Conservation (phyloP, 331 rosid species). For the Quercus lobata region DNA sequence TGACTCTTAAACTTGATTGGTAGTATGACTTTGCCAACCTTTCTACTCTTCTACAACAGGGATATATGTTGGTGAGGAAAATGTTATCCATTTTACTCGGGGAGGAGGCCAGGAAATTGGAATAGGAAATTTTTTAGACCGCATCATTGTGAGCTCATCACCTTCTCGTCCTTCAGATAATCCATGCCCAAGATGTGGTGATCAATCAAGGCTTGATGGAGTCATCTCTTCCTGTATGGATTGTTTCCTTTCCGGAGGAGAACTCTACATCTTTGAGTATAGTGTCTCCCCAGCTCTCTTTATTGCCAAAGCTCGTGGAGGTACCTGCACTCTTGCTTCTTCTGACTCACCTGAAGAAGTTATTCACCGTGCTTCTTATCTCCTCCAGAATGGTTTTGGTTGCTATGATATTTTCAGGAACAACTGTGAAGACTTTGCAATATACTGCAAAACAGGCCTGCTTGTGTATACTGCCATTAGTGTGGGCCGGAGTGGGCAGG, state of each 20-base stretch:
- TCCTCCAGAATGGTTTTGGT: constrained; percentile 66
- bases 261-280: constrained; percentile 55
- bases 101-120: constrained; percentile 47
- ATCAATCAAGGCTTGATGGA: constrained; percentile 33
- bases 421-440: constrained; percentile 83
- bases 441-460: constrained; percentile 82
- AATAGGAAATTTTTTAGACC: constrained; percentile 37
- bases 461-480: constrained; percentile 33
- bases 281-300: constrained; percentile 35
- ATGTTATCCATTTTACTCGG: constrained; percentile 73
- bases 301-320: constrained; percentile 61
- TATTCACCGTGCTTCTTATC: constrained; percentile 54
- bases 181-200: constrained; percentile 57
- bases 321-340: constrained; percentile 65
- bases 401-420: constrained; percentile 48
- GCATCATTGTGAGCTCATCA: constrained; percentile 37
- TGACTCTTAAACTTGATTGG: not conserved
- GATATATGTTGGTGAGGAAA: constrained; percentile 58
- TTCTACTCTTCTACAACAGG: constrained; percentile 38
- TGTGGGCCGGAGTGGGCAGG: constrained; percentile 70
- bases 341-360: constrained; percentile 42
- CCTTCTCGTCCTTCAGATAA: constrained; percentile 22
- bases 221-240: constrained; percentile 66
- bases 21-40: constrained; percentile 14
- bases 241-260: constrained; percentile 57